Evolutionary conservation across 2,329 filamentous ascomycete genomes (phyloP).

Genomic region (Aspergillus cejpii): DNA sequence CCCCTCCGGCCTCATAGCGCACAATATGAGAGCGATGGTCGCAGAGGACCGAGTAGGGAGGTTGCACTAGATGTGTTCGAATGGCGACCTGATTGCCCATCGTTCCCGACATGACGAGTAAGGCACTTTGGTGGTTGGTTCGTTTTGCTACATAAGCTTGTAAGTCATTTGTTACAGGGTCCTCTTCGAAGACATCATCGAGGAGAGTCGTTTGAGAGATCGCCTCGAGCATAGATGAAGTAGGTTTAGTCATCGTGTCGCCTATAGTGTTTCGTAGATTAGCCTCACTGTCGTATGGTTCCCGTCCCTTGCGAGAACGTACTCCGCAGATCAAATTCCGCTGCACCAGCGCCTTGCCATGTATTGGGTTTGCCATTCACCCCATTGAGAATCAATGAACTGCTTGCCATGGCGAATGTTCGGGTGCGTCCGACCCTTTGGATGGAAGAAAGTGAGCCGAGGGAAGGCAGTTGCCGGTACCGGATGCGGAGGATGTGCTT

Average conservation of each 20-base stretch:
- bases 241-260: constrained; percentile 70
- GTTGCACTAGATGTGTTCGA: constrained; percentile 67
- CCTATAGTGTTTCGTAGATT: constrained; percentile 34
- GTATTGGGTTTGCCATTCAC: constrained; percentile 21
- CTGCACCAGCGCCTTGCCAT: constrained; percentile 45
- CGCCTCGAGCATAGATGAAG: constrained; percentile 71
- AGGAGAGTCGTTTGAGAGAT: constrained; percentile 67
- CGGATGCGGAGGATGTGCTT: constrained; percentile 1
- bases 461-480: constrained; percentile 7
- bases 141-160: constrained; percentile 67
- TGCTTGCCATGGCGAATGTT: constrained; percentile 18
- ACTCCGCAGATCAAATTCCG: constrained; percentile 53
- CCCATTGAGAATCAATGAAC: constrained; percentile 14
- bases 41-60: constrained; percentile 72
- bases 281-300: constrained; percentile 2
- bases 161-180: constrained; percentile 68
- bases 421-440: constrained; percentile 7
- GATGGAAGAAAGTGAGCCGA: constrained; percentile 4
- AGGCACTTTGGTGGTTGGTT: constrained; percentile 65
- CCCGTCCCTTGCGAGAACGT: constrained; percentile 8
- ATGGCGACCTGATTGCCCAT: constrained; percentile 91
- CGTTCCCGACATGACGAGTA: constrained; percentile 82
- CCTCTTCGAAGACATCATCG: constrained; percentile 79
- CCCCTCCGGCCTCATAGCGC: constrained; percentile 58
- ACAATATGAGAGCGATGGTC: constrained; percentile 74